Evolutionary conservation across 805 yeast species (phyloP), one percentile per base, ranked within the genome.

Genomic region (Lipomyces orientalis): DNA sequence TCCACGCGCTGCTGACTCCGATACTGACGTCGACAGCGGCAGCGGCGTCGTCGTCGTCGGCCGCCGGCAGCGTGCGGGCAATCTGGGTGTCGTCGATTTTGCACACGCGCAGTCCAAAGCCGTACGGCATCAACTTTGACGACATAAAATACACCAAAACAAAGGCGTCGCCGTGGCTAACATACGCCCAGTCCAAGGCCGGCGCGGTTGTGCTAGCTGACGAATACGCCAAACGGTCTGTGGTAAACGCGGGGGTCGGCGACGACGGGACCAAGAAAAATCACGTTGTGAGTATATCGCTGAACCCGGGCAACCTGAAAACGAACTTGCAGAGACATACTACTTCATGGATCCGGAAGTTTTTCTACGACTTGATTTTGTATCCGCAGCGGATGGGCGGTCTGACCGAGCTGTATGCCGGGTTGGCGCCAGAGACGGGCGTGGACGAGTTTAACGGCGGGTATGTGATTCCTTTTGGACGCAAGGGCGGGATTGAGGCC

Each of bases 121-220:
- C 76, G 6, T 73, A 76, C 29, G 81, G 79, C 34, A 76, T 82
- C 22, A 68, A 79, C 54, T 75, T 76, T 63, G 78, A 76, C 58
- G 80, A 79, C 61, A 73, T 79, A 58, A 73, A 74, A 49, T 65
- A 68, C 67, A 75, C 72, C 46, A 65, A 69, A 58, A 71, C 57
- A 39, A 10, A 57, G 7, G 61, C 37, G 9, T 19, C 19, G 10
- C 25, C 14, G 34, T 64, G 33, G 59, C 43, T 67, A 68, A 7
- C 64, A 60, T 83, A 85, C 71, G 81, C 79, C 6, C 84, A 82
- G 71, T 78, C 83, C 29, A 85, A 85, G 73, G 83, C 84, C 2
- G 76, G 79, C 43, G 77, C 76, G 64, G 70, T 79, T 29, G 6
- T 61, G 6, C 54, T 67, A 25, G 65, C 71, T 14, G 4, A 33